Conservation (phyloP, 2,329 filamentous ascomycete species). For the Penicillium sp. region DNA sequence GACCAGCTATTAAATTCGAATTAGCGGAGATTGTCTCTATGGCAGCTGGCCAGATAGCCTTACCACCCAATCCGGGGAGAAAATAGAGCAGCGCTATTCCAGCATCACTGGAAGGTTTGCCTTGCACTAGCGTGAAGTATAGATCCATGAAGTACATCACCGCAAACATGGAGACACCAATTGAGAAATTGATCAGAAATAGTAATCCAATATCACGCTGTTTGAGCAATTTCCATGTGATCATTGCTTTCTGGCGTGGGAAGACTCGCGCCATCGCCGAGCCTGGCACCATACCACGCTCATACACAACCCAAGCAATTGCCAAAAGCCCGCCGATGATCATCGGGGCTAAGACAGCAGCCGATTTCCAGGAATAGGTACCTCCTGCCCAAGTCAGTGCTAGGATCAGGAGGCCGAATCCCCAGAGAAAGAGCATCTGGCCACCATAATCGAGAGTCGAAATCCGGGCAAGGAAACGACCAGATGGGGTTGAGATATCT, state of each 20-base stretch:
- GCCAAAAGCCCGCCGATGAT: background rate
- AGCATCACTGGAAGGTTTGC: background rate
- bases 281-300: background rate
- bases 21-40: background rate
- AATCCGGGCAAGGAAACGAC: background rate
- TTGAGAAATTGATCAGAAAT: background rate
- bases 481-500: background rate
- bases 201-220: background rate
- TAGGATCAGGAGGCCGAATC: background rate
- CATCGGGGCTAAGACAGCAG: background rate
- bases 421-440: background rate
- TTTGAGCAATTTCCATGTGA: background rate
- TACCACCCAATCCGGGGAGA: constrained; percentile 1
- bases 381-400: background rate
- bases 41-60: background rate
- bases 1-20: background rate
- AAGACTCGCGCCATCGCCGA: background rate
- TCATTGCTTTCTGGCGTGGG: background rate
- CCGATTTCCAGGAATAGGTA: background rate
- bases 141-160: constrained; percentile 2
- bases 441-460: background rate
- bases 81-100: background rate
- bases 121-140: background rate
- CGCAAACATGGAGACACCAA: background rate
- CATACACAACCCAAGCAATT: background rate